Conservation (phyloP, 345 rosid species). For the Camelina neglecta region DNA sequence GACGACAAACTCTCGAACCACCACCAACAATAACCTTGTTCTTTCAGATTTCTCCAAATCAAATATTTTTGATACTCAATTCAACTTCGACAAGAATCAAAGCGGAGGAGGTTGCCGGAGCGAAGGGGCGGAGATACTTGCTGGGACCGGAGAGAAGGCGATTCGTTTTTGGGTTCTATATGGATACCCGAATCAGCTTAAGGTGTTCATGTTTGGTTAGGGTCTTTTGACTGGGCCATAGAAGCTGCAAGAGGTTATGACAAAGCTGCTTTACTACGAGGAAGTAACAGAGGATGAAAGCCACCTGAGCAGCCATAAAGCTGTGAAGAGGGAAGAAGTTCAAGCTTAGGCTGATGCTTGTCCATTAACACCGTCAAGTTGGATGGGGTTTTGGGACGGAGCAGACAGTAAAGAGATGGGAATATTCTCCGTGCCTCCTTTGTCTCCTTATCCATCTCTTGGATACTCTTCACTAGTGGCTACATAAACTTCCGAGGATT, state of each 20-base stretch:
- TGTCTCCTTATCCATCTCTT: constrained; percentile 62
- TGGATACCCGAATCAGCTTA: constrained; percentile 8
- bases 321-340: constrained; percentile 43
- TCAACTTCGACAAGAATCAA: no score
- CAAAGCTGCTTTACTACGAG: constrained; percentile 80
- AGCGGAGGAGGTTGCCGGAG: no score
- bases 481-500: constrained; percentile 33
- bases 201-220: constrained; percentile 84
- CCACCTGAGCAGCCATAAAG: constrained; percentile 29
- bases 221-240: constrained; percentile 79
- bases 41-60: no score
- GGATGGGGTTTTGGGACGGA: constrained; percentile 81
- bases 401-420: constrained; percentile 58
- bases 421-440: constrained; percentile 69
- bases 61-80: no score
- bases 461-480: constrained; percentile 52
- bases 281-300: constrained; percentile 46
- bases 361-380: constrained; percentile 86
- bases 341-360: constrained; percentile 26
- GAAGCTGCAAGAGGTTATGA: constrained; percentile 91
- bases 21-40: no score
- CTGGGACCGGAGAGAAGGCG: no score
- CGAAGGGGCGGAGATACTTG: no score
- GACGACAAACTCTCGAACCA: no score
- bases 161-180: no score